A percentile compares a stretch with the other conserved stretches of the same genome.
These are phyloP conservation scores for Cladosporium phlei DNA, from an alignment of 2,329 filamentous ascomycete genomes.

Conservation along the genomic window DNA sequence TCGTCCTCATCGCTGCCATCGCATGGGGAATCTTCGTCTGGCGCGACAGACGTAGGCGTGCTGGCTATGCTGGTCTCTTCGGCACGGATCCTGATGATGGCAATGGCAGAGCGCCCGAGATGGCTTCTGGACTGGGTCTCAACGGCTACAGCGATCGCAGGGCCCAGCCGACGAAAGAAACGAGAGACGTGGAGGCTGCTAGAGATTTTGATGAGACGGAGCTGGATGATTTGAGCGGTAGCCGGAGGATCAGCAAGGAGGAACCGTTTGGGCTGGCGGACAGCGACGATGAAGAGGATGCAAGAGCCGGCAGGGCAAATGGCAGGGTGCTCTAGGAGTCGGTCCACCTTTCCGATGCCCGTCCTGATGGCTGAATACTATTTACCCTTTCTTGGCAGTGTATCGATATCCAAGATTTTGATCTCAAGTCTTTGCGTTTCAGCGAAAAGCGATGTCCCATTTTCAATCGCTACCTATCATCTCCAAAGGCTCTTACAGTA, in stretches of 20 bases:
- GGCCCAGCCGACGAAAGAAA: constrained; percentile 34
- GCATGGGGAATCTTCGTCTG: constrained; percentile 70
- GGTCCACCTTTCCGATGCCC: too few species aligned
- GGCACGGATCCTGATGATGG: constrained; percentile 36
- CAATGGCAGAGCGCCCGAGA: constrained; percentile 36
- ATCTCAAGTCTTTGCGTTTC: too few species aligned
- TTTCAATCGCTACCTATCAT: too few species aligned
- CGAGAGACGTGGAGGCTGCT: constrained; percentile 54
- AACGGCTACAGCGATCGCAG: constrained; percentile 25
- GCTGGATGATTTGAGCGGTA: constrained; percentile 48
- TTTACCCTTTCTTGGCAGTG: too few species aligned
- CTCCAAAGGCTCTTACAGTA: too few species aligned
- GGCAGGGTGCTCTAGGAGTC: background rate
- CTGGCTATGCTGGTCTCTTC: constrained; percentile 43
- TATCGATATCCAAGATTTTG: too few species aligned
- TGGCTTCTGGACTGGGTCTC: constrained; percentile 42
- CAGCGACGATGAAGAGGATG: constrained; percentile 16
- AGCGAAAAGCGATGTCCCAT: too few species aligned
- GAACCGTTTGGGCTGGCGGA: constrained; percentile 14
- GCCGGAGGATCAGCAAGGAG: constrained; percentile 1
- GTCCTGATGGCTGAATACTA: too few species aligned
- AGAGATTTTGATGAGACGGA: constrained; percentile 58
- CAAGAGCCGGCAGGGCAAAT: constrained; percentile 6
- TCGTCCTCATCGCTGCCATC: constrained; percentile 68
- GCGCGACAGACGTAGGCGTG: constrained; percentile 48